Base-by-base conservation (phyloP, 495 filamentous ascomycete species). In the Penicillium angulare region DNA sequence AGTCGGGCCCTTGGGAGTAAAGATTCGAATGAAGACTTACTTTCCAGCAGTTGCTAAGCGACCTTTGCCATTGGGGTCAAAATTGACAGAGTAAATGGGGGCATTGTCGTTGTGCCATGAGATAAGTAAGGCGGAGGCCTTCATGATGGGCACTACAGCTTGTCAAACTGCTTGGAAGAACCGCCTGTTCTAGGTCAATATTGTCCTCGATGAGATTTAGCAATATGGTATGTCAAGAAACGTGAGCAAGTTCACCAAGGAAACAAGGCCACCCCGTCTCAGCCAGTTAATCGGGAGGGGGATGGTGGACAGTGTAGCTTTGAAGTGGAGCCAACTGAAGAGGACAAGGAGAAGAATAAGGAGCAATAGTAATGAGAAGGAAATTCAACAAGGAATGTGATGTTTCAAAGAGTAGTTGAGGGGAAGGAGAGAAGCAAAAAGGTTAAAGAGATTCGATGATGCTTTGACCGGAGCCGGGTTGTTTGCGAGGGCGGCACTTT, bases 21-120 rank as follows among this genome's bases (percentile, higher is more conserved):
- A 7, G 8, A 29, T n/a, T 24, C 12, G 16, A n/a, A 33, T 31
- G 23, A 35, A 16, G 20, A 62, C 74, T 39, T 65, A 76, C 74
- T 76, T 95, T 53, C 93, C 93, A 54, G 85, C 92, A 5, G 93
- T 97, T 43, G 93, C 95, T 51, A 97, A 72, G 57, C 95, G 86
- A 43, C 89, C 88, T 71, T 92, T 97, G 55, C 92, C 90, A 72
- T 93, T 84, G 54, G 89, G 88, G 61, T 97, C 90, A 69, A 97
- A 97, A 71, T 97, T 90, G 56, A 89, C 88, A 24, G 92, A 96
- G 68, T 96, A 97, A 57, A 97, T 92, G 40, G 92, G 92, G 55
- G 86, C 79, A 71, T 95, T 95, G 57, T 92, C 89, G 58, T 95
- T 89, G 69, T 97, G 95, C 93, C 93, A 97, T 69, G 90, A 86